A percentile compares a stretch with the other conserved stretches of the same genome.
Conservation (phyloP, 1,284 basidiomycete genomes). For the Mrakiaceae sp. region DNA sequence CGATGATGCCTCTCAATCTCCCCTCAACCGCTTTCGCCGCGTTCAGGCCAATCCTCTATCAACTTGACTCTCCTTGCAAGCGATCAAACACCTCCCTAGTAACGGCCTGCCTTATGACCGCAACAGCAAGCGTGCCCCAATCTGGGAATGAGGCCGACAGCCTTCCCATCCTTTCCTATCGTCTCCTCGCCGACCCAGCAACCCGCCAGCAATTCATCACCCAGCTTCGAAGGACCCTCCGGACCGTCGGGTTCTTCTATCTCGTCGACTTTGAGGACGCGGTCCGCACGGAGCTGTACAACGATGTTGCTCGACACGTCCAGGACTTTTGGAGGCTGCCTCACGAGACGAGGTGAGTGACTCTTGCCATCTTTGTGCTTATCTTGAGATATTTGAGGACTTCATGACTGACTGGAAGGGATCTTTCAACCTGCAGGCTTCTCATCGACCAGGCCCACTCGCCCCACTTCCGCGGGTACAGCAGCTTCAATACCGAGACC, state of each 20-base stretch:
- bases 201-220: not conserved
- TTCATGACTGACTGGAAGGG: too few relatives aligned
- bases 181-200: not conserved
- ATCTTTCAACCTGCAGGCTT: not conserved
- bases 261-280: slow-evolving; percentile 4
- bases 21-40: too few relatives aligned
- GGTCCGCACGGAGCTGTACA: not conserved
- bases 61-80: too few relatives aligned
- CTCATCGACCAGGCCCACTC: not conserved
- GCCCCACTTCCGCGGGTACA: slow-evolving; percentile 1
- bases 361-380: too few relatives aligned
- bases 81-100: too few relatives aligned
- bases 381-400: too few relatives aligned
- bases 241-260: not conserved
- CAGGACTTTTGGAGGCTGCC: not conserved
- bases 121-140: too few relatives aligned
- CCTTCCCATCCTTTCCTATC: not conserved
- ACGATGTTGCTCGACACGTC: not conserved
- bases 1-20: too few relatives aligned
- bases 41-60: too few relatives aligned
- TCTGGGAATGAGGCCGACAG: not conserved
- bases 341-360: not conserved
- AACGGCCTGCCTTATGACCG: too few relatives aligned
- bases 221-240: not conserved
- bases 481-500: slow-evolving; percentile 5